Conservation (phyloP, 73 alveolate genomes). For the Paramecium pentaurelia region DNA sequence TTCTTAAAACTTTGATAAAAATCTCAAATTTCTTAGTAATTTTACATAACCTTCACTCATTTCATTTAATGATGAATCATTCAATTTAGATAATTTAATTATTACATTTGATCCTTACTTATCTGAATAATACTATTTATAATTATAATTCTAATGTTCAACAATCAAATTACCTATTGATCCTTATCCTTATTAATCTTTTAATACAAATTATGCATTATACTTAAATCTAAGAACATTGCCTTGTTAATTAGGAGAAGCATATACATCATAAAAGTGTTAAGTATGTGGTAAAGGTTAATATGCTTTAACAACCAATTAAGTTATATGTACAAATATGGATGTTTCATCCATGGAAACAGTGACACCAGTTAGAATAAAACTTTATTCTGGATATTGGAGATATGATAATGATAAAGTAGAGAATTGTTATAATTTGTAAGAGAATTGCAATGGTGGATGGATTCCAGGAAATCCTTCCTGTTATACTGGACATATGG, state of each 20-base stretch:
- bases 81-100: background rate
- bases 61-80: background rate
- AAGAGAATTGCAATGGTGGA: constrained; percentile 50
- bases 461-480: constrained; percentile 51
- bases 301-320: background rate
- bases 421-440: constrained; percentile 19
- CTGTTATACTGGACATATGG: constrained; percentile 47
- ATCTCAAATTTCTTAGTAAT: background rate
- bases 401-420: constrained; percentile 18
- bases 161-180: background rate
- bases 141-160: background rate
- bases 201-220: background rate
- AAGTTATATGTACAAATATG: background rate
- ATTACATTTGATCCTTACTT: constrained; percentile 22
- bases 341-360: background rate
- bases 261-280: background rate
- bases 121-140: background rate
- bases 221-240: background rate
- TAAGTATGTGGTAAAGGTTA: background rate
- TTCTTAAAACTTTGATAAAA: background rate
- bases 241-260: constrained; percentile 17
- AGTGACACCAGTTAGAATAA: background rate
- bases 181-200: background rate
- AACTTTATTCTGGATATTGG: constrained; percentile 46
- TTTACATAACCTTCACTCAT: background rate